phyloP scores from a whole-genome alignment of 106 monocot species.

The Apostasia shenzhenica region DNA sequence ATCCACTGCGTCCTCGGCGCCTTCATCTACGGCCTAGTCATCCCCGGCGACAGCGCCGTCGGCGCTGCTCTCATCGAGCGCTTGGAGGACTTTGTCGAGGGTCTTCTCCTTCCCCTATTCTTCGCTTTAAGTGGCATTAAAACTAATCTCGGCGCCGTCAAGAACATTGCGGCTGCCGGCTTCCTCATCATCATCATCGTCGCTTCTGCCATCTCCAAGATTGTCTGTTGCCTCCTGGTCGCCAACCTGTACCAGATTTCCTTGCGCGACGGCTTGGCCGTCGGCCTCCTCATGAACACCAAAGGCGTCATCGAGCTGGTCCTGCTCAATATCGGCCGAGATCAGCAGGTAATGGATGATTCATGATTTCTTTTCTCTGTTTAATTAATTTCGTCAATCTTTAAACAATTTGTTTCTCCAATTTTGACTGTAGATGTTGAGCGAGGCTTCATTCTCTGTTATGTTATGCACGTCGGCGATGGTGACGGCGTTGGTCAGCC shows the following conservation, averaged over 20 bases:
- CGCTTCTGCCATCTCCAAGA: constrained; percentile 18
- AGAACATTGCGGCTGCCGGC: constrained; percentile 3
- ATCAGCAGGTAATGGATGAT: constrained; percentile 21
- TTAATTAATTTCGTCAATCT: not conserved
- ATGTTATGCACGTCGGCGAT: constrained; percentile 35
- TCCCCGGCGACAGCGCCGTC: constrained; percentile 42
- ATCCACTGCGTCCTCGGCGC: constrained; percentile 55
- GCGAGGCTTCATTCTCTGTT: constrained; percentile 38
- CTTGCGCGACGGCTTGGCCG: constrained; percentile 29
- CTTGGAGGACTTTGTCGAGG: constrained; percentile 52
- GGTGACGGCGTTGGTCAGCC: constrained; percentile 29
- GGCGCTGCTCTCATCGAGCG: constrained; percentile 43
- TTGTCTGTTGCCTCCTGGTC: constrained; percentile 30
- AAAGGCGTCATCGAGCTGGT: constrained; percentile 58
- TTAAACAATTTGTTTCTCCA: not conserved
- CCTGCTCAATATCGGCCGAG: constrained; percentile 49
- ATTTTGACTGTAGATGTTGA: constrained; percentile 32
- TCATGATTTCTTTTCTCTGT: not conserved
- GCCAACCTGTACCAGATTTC: constrained; percentile 23
- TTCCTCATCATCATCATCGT: constrained; percentile 25
- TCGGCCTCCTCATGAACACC: constrained; percentile 66
- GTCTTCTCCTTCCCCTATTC: constrained; percentile 56
- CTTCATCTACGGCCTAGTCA: constrained; percentile 50
- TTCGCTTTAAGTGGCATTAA: constrained; percentile 55
- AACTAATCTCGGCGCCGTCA: constrained; percentile 15